Percentiles rank a stretch among this genome's conserved stretches.
Evolutionary conservation across 495 filamentous ascomycete species (phyloP).

Genomic region (Hypoxylon trugodes): DNA sequence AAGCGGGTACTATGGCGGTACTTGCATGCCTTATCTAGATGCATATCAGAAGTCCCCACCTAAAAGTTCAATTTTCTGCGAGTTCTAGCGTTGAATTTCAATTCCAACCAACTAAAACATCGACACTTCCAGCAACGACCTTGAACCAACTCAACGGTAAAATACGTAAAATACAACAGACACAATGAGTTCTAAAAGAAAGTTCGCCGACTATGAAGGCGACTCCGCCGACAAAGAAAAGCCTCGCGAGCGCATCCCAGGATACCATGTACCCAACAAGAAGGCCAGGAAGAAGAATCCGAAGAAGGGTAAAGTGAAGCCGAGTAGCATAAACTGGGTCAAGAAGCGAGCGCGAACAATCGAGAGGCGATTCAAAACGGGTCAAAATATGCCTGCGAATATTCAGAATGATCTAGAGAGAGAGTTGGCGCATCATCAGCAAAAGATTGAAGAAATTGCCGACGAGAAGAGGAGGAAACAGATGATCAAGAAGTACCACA

Average conservation of each 20-base stretch:
- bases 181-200: constrained; percentile 48
- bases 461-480: constrained; percentile 68
- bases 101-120: neutral
- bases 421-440: constrained; percentile 76
- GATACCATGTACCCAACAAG: constrained; percentile 42
- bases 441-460: constrained; percentile 67
- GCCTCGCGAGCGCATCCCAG: constrained; percentile 30
- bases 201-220: constrained; percentile 40
- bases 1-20: too few species aligned
- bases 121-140: neutral
- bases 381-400: constrained; percentile 73
- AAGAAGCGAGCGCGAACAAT: constrained; percentile 70
- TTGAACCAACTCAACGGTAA: too few species aligned
- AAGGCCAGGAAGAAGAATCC: constrained; percentile 46
- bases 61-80: constrained; percentile 8
- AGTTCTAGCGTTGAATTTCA: neutral
- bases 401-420: constrained; percentile 80
- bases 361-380: constrained; percentile 65
- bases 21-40: constrained; percentile 3
- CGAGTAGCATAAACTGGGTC: constrained; percentile 51
- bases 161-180: neutral
- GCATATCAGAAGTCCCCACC: neutral
- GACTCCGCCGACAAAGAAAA: constrained; percentile 34
- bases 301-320: constrained; percentile 37
- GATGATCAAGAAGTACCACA: constrained; percentile 90